phyloP scores from a whole-genome alignment of 768 basidiomycete genomes.

The Lentinula sp. region DNA sequence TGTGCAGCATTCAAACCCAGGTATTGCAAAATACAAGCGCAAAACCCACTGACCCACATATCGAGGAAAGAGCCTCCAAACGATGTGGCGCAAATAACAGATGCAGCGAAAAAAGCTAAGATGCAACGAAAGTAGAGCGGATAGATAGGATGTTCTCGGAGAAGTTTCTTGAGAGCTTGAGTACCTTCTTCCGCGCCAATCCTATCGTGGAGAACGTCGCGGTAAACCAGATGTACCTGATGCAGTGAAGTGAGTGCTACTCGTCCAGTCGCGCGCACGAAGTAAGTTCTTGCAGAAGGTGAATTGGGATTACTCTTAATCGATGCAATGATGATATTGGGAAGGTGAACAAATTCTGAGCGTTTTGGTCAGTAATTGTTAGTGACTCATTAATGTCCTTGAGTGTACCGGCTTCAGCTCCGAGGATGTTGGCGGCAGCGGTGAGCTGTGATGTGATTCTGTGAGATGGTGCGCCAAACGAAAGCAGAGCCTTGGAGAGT shows the following conservation, averaged over 20 bases:
- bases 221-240: constrained; percentile 78
- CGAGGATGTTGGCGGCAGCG: constrained; percentile 72
- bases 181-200: constrained; percentile 71
- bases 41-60: constrained; percentile 73
- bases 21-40: constrained; percentile 67
- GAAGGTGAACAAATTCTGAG: constrained; percentile 76
- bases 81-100: constrained; percentile 76
- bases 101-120: constrained; percentile 71
- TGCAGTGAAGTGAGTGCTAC: constrained; percentile 81
- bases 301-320: constrained; percentile 71
- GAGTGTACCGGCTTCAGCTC: constrained; percentile 56
- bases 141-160: constrained; percentile 65
- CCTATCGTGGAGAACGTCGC: constrained; percentile 79
- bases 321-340: constrained; percentile 73
- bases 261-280: constrained; percentile 75
- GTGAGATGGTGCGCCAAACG: constrained; percentile 94
- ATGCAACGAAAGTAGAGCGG: constrained; percentile 59
- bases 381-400: background rate
- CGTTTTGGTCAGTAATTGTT: background rate
- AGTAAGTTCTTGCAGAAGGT: constrained; percentile 68
- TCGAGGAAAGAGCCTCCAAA: constrained; percentile 81
- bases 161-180: constrained; percentile 53
- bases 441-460: constrained; percentile 85
- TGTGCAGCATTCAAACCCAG: constrained; percentile 77
- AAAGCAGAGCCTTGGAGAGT: constrained; percentile 80